A percentile compares a stretch with the other conserved stretches of the same genome.
These are phyloP conservation scores for Podaxis sp. DNA, from an alignment of 768 basidiomycete genomes.

Conservation along the genomic window DNA sequence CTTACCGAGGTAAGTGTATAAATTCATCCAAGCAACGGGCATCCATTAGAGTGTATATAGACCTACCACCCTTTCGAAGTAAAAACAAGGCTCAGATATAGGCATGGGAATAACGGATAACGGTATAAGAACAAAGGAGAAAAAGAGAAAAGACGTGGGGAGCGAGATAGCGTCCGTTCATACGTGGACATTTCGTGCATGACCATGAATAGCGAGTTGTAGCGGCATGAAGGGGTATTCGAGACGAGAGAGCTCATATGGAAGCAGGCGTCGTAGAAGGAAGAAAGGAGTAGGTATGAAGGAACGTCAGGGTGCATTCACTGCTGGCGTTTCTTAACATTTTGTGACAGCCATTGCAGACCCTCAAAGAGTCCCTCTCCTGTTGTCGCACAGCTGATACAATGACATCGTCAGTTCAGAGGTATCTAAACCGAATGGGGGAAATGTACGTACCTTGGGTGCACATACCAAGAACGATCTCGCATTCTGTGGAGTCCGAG, in stretches of 20 bases:
- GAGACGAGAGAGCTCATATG: slow-evolving; percentile 24
- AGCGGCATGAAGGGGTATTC: slow-evolving; percentile 35
- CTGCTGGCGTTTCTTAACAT: slow-evolving; percentile 90
- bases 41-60: slow-evolving; percentile 19
- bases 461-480: slow-evolving; percentile 98
- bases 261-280: slow-evolving; percentile 14
- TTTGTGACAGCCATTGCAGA: slow-evolving; percentile 95
- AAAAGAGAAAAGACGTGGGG: slow-evolving; percentile 28
- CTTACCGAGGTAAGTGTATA: neutral
- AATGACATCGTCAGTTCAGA: neutral
- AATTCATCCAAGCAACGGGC: slow-evolving; percentile 10
- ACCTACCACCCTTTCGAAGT: slow-evolving; percentile 16
- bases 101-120: slow-evolving; percentile 19
- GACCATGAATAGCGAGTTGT: slow-evolving; percentile 37
- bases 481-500: slow-evolving; percentile 94
- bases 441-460: slow-evolving; percentile 75
- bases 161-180: slow-evolving; percentile 31
- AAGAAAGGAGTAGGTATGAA: slow-evolving; percentile 2
- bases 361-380: slow-evolving; percentile 98
- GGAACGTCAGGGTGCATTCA: slow-evolving; percentile 29
- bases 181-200: slow-evolving; percentile 40
- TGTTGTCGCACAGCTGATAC: slow-evolving; percentile 84
- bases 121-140: slow-evolving; percentile 19
- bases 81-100: slow-evolving; percentile 21
- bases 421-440: neutral